These are phyloP conservation scores for Nelumbo lutea DNA, from an alignment of 164 flowering plant species.

Conservation along the genomic window DNA sequence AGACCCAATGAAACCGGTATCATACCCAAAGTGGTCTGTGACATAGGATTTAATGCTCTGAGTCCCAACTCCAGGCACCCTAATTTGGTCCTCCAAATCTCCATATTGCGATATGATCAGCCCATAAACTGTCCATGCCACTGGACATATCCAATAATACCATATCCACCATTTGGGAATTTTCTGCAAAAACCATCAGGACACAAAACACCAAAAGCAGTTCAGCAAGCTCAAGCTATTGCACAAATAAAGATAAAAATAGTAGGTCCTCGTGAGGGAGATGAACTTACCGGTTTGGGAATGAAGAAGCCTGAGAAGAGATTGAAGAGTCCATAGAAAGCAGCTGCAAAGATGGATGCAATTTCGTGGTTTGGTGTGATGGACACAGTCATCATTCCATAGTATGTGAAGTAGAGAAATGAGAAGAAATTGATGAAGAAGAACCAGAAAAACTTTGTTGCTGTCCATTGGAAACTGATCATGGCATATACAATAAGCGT, in stretches of 20 bases:
- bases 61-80: constrained; percentile 29
- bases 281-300: constrained; percentile 60
- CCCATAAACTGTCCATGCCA: constrained; percentile 91
- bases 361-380: constrained; percentile 48
- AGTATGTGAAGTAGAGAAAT: constrained; percentile 48
- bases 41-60: constrained; percentile 39
- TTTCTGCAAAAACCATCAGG: constrained; percentile 33
- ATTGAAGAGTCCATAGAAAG: constrained; percentile 71
- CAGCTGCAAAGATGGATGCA: constrained; percentile 55
- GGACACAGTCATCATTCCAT: constrained; percentile 54
- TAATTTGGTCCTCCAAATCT: constrained; percentile 37
- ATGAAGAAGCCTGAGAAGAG: constrained; percentile 89
- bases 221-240: too few species aligned
- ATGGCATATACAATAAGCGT: constrained; percentile 39
- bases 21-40: constrained; percentile 48
- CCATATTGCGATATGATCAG: constrained; percentile 72
- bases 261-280: not conserved
- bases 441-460: constrained; percentile 42
- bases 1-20: constrained; percentile 61
- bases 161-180: constrained; percentile 95
- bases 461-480: constrained; percentile 45
- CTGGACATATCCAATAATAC: constrained; percentile 90
- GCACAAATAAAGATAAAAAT: too few species aligned
- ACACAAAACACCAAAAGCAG: not conserved
- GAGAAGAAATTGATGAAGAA: constrained; percentile 40